Evolutionary conservation across 805 yeast species (phyloP).

Genomic region (Schizosaccharomyces japonicus): DNA sequence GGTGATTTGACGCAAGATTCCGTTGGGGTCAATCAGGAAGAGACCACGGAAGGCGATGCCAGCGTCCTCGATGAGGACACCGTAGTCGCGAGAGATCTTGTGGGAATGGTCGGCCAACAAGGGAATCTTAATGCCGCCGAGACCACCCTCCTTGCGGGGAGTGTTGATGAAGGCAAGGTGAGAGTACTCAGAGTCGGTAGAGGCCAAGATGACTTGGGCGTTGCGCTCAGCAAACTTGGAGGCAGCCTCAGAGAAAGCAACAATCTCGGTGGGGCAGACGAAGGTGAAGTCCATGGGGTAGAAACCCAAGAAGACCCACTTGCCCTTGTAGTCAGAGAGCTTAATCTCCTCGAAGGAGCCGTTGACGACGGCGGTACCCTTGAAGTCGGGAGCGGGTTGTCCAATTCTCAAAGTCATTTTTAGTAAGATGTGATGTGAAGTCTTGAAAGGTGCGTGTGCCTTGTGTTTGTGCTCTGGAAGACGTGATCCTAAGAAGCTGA

Average conservation of each 20-base stretch:
- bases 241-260: slow-evolving; percentile 92
- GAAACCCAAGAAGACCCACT: slow-evolving; percentile 92
- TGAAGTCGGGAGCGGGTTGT: slow-evolving; percentile 90
- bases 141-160: slow-evolving; percentile 92
- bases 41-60: slow-evolving; percentile 96
- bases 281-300: slow-evolving; percentile 98
- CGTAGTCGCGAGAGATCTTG: slow-evolving; percentile 81
- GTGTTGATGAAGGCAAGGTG: slow-evolving; percentile 95
- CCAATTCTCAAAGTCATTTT: slow-evolving; percentile 28
- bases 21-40: slow-evolving; percentile 90
- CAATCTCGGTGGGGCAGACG: slow-evolving; percentile 97
- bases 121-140: slow-evolving; percentile 87
- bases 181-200: slow-evolving; percentile 95
- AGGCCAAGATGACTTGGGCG: slow-evolving; percentile 78
- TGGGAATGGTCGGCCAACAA: slow-evolving; percentile 93
- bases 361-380: slow-evolving; percentile 89
- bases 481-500: too few relatives aligned
- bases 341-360: slow-evolving; percentile 89
- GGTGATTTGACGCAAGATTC: slow-evolving; percentile 84
- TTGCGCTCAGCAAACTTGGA: slow-evolving; percentile 70
- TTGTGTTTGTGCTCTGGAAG: too few relatives aligned
- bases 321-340: slow-evolving; percentile 87
- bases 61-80: slow-evolving; percentile 87
- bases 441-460: too few relatives aligned
- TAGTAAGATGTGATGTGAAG: too few relatives aligned